A percentile compares a stretch with the other conserved stretches of the same genome.
Evolutionary conservation across 225 moss, liverwort and hornwort genomes (phyloP).

Genomic region (Physcomitrellopsis africana): DNA sequence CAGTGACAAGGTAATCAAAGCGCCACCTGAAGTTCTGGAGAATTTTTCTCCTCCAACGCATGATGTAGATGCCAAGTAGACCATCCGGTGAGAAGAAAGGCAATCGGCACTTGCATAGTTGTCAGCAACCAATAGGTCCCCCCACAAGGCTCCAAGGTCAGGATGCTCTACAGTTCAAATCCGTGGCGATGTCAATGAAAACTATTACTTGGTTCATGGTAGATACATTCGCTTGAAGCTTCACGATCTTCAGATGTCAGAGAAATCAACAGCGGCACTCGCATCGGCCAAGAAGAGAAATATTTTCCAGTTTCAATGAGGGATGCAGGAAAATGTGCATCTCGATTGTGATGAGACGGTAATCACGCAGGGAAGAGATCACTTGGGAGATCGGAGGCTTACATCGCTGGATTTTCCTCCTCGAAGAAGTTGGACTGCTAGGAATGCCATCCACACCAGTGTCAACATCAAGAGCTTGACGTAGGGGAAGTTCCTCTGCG

Average conservation of each 20-base stretch:
- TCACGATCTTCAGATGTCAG: neutral
- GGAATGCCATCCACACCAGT: conserved; percentile 75
- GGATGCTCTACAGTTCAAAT: conserved; percentile 47
- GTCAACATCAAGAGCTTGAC: conserved; percentile 50
- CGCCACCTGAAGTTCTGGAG: conserved; percentile 40
- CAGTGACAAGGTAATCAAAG: conserved; percentile 1
- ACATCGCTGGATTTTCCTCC: conserved; percentile 71
- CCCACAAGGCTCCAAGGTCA: conserved; percentile 64
- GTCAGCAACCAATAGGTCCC: conserved; percentile 76
- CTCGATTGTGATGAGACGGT: neutral
- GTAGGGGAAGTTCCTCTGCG: conserved; percentile 35
- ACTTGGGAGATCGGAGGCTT: conserved; percentile 27
- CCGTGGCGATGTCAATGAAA: conserved; percentile 10
- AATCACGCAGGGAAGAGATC: neutral
- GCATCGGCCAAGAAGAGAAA: neutral
- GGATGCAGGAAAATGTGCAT: neutral
- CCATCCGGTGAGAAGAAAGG: conserved; percentile 57
- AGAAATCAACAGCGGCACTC: neutral
- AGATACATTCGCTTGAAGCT: neutral
- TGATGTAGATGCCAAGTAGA: conserved; percentile 49
- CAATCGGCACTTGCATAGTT: conserved; percentile 61
- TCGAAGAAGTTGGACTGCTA: conserved; percentile 72
- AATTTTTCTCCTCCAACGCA: conserved; percentile 10
- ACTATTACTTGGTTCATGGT: too few species aligned
- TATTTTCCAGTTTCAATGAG: neutral